Percentiles rank a stretch among this genome's conserved stretches.
Conservation (phyloP, 208 protist species). For the Acanthamoeba castellanii region DNA sequence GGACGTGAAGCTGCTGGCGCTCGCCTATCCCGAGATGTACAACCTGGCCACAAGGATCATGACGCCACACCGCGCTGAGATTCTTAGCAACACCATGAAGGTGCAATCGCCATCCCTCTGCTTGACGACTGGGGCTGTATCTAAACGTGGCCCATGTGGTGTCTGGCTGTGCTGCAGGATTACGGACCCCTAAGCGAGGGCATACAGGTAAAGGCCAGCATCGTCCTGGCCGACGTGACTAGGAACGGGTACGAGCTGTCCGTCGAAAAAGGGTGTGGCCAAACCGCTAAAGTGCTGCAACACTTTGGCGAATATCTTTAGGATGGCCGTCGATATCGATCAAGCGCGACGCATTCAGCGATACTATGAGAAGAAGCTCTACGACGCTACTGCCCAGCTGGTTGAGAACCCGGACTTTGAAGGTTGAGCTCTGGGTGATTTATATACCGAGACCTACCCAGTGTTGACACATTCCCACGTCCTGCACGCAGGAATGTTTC, state of each 20-base stretch:
- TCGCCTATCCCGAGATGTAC: slow-evolving; percentile 38
- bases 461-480: too few species aligned
- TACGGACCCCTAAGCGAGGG: slow-evolving; percentile 55
- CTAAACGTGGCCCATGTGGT: not conserved
- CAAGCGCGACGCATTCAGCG: slow-evolving; percentile 10
- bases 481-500: not conserved
- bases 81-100: slow-evolving; percentile 27
- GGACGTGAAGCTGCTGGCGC: slow-evolving; percentile 39
- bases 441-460: not conserved
- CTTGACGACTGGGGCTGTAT: not conserved
- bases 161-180: not conserved
- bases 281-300: not conserved
- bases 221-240: slow-evolving; percentile 12
- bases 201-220: slow-evolving; percentile 56
- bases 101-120: not conserved
- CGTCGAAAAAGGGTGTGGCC: not conserved
- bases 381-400: not conserved
- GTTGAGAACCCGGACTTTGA: slow-evolving; percentile 11
- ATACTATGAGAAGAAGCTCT: slow-evolving; percentile 11
- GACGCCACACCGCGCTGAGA: slow-evolving; percentile 4
- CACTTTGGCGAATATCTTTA: not conserved
- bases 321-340: not conserved
- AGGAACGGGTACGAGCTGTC: not conserved
- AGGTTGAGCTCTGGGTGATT: not conserved
- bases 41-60: not conserved